Evolutionary conservation across 352 stramenopile genomes (phyloP), one percentile per base, ranked within the genome.

Genomic region (Hyaloperonospora arabidopsidis): DNA sequence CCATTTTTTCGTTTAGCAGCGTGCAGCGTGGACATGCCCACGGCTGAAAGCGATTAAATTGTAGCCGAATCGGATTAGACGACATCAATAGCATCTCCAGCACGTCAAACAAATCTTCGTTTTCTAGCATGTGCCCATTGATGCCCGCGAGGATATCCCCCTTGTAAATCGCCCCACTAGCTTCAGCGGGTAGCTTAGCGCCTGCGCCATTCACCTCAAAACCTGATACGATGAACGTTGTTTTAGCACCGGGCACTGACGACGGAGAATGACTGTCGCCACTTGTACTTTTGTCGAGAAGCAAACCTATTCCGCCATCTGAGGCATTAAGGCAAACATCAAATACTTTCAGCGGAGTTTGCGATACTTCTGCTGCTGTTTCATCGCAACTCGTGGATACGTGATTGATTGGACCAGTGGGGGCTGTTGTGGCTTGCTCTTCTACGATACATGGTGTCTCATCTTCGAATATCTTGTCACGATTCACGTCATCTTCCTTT

Each of bases 11-110:
- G 52, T 93, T 93, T 11, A 84, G 47, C 2, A 93, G 71, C n/a
- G 83, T 93, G 56, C 83, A 93, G 3, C 68, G 69, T 49, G 71
- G 67, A 65, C 83, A 93, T 32, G 71, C 52, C 83, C 83, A 93
- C 13, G 68, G 55, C 41, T 81, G 60, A 12, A 70, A 58, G 34
- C 80, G 79, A 51, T 80, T 63, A 48, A 93, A 89, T 19, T 61
- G 68, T 13, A 93, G 75, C 22, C 66, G 65, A 28, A 93, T 76
- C 0, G 80, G 79, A 46, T 85, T 89, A 6, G 75, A 59, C 7
- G 80, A 71, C 53, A 83, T 90, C 49, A 78, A 50, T 2, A 93
- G 68, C 67, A 76, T 70, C 57, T 91, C 80, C 53, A 89, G 58
- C 17, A 87, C 74, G 15, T 83, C 47, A n/a, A 74, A 69, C 19